Evolutionary conservation across 2,329 filamentous ascomycete species (phyloP).

Genomic region (Herpomyces periplanetae): DNA sequence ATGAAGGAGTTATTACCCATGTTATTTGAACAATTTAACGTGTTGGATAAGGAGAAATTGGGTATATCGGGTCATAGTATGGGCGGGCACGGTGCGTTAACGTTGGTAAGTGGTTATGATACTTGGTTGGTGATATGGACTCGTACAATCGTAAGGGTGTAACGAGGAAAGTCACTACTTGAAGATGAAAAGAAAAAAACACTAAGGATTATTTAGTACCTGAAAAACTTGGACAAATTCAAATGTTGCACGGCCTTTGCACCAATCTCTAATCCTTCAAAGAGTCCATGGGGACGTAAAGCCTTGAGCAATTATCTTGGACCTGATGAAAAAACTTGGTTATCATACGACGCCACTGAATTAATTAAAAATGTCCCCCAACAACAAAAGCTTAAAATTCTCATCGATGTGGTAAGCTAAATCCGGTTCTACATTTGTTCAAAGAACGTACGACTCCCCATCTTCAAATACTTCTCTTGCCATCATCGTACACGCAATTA

Average conservation of each 20-base stretch:
- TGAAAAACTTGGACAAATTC: slow-evolving; percentile 68
- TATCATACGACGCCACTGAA: slow-evolving; percentile 65
- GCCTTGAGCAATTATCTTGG: slow-evolving; percentile 74
- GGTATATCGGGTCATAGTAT: slow-evolving; percentile 81
- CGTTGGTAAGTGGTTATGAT: slow-evolving; percentile 14
- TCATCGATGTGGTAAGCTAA: slow-evolving; percentile 54
- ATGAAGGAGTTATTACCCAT: slow-evolving; percentile 43
- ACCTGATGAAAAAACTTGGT: slow-evolving; percentile 31
- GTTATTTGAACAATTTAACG: slow-evolving; percentile 28
- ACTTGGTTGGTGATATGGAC: not conserved
- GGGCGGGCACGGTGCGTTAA: slow-evolving; percentile 83
- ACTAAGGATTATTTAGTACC: slow-evolving; percentile 21
- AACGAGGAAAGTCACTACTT: not conserved
- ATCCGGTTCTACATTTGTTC: no score
- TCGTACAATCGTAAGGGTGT: no score
- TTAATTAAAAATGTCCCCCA: slow-evolving; percentile 37
- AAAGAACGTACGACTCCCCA: no score
- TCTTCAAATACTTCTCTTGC: not conserved
- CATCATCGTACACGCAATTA: no score
- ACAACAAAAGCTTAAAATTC: slow-evolving; percentile 27
- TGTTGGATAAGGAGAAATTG: slow-evolving; percentile 28
- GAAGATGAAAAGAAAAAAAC: slow-evolving; percentile 1
- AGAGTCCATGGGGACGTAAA: slow-evolving; percentile 79
- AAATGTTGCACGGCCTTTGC: slow-evolving; percentile 62
- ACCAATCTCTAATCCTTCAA: slow-evolving; percentile 47